A percentile compares a stretch with the other conserved stretches of the same genome.
These are phyloP conservation scores for Exidia glandulosa DNA, from an alignment of 768 basidiomycete species.

Conservation along the genomic window DNA sequence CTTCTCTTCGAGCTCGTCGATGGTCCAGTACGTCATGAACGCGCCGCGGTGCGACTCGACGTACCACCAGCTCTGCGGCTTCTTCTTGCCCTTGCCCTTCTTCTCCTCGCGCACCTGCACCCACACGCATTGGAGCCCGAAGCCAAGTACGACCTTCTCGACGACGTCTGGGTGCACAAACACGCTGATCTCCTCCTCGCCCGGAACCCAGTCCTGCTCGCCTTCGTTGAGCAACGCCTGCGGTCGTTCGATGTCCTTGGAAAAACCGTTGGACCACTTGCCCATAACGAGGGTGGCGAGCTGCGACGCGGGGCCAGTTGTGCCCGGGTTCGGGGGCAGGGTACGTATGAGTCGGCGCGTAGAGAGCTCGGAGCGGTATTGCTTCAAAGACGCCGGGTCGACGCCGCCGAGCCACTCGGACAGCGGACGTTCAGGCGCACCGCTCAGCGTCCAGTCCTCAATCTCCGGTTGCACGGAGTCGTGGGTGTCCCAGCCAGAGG, in stretches of 20 bases:
- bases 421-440: conserved; percentile 16
- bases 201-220: conserved; percentile 32
- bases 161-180: conserved; percentile 38
- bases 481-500: not conserved
- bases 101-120: conserved; percentile 40
- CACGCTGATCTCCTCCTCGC: conserved; percentile 47
- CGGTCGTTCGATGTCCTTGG: conserved; percentile 3
- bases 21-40: no score
- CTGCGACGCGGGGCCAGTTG: conserved; percentile 33
- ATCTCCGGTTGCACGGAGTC: conserved; percentile 5
- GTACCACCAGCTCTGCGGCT: no score
- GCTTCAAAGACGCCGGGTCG: conserved; percentile 50
- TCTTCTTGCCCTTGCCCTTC: not conserved
- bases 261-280: conserved; percentile 39
- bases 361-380: conserved; percentile 56
- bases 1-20: no score
- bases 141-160: conserved; percentile 35
- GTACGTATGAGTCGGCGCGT: conserved; percentile 45
- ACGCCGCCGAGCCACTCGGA: conserved; percentile 39
- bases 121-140: conserved; percentile 57
- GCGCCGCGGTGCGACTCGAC: no score
- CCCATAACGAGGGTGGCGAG: conserved; percentile 41
- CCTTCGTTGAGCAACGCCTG: conserved; percentile 14
- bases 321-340: conserved; percentile 31
- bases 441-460: not conserved